Evolutionary conservation across 306 rosid genomes (phyloP).

Genomic region (Quercus parvula): DNA sequence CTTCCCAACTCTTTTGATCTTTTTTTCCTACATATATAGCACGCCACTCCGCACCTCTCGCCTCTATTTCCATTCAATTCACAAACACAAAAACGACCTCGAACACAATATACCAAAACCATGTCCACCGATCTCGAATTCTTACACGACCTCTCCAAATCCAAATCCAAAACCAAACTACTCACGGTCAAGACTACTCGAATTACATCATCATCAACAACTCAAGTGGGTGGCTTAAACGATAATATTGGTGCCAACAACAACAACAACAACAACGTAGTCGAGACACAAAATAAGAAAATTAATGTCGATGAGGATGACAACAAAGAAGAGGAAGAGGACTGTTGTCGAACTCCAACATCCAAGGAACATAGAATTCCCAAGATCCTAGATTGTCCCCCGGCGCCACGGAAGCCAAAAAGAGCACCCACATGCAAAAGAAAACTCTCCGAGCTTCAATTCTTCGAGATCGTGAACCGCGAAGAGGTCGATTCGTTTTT

Average conservation of each 20-base stretch:
- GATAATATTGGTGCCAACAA: background rate
- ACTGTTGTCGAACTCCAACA: slow-evolving; percentile 42
- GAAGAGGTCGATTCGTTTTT: slow-evolving; percentile 50
- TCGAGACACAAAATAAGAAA: background rate
- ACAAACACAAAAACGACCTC: background rate
- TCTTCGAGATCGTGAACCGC: slow-evolving; percentile 37
- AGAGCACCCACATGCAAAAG: slow-evolving; percentile 37
- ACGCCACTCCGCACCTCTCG: background rate
- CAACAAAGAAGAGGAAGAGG: background rate
- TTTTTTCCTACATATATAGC: background rate
- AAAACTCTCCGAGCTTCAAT: slow-evolving; percentile 40
- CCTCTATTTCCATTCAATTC: background rate
- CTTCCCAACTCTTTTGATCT: slow-evolving; percentile 20
- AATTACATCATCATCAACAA: background rate
- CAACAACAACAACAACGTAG: background rate
- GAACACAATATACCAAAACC: background rate
- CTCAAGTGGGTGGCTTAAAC: background rate
- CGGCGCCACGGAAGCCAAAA: slow-evolving; percentile 50
- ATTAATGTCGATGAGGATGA: background rate
- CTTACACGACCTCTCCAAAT: slow-evolving; percentile 33
- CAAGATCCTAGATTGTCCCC: slow-evolving; percentile 38
- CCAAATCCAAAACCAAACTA: slow-evolving; percentile 21
- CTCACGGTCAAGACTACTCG: slow-evolving; percentile 21
- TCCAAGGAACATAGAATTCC: slow-evolving; percentile 43
- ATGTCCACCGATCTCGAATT: slow-evolving; percentile 54